Percentiles rank a stretch among this genome's conserved stretches.
phyloP scores from a whole-genome alignment of 106 monocot species.

The Amphibolis antarctica region DNA sequence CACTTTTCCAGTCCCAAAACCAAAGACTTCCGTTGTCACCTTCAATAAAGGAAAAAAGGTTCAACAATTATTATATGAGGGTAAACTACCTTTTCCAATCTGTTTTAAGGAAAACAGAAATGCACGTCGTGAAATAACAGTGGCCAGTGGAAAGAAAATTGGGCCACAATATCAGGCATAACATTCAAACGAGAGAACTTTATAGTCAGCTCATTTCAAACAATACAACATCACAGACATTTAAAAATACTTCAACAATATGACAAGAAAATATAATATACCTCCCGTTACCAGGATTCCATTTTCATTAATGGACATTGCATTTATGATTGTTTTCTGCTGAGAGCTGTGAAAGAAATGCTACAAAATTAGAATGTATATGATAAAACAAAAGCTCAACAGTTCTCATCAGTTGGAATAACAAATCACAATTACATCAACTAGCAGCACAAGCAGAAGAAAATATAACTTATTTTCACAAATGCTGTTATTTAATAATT shows the following conservation, averaged over 20 bases:
- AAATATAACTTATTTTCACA: too few relatives aligned
- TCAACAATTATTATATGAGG: not conserved
- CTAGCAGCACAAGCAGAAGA: too few relatives aligned
- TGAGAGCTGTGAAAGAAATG: conserved; percentile 53
- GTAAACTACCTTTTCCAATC: not conserved
- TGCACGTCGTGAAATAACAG: too few relatives aligned
- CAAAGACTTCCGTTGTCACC: conserved; percentile 99
- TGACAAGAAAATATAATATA: conserved; percentile 10
- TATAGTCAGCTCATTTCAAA: not conserved
- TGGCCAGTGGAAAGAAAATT: too few relatives aligned
- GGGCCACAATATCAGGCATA: too few relatives aligned
- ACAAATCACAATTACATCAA: too few relatives aligned
- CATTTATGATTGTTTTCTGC: conserved; percentile 93
- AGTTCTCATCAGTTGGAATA: too few relatives aligned
- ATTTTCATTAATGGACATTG: conserved; percentile 96
- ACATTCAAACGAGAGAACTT: too few relatives aligned
- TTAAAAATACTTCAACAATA: not conserved
- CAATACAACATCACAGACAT: not conserved
- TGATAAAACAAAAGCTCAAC: too few relatives aligned
- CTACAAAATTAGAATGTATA: not conserved
- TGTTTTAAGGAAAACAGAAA: not conserved
- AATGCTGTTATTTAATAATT: too few relatives aligned
- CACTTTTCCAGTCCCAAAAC: conserved; percentile 99
- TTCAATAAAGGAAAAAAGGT: conserved; percentile 10
- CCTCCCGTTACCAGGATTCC: conserved; percentile 94